Evolutionary conservation across 1,139 yeast species (phyloP).

Genomic region (Diutina ranongensis): DNA sequence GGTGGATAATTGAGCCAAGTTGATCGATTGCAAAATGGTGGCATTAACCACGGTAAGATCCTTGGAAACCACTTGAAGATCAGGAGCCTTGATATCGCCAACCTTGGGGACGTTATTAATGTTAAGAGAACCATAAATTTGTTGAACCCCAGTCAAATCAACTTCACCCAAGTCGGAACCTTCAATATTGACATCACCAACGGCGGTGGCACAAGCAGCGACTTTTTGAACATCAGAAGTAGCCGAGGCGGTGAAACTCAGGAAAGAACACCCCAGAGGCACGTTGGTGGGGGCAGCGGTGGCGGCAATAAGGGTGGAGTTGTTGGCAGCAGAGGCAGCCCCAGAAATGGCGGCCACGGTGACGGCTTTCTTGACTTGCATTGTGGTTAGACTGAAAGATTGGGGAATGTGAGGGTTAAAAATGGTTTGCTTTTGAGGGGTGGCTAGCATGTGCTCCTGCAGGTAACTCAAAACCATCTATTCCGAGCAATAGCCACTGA

Average conservation of each 20-base stretch:
- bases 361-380: constrained; percentile 4
- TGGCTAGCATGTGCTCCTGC: neutral
- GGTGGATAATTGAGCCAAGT: constrained; percentile 69
- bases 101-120: constrained; percentile 48
- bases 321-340: constrained; percentile 3
- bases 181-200: constrained; percentile 64
- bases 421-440: neutral
- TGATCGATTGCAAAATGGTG: constrained; percentile 55
- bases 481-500: neutral
- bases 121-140: constrained; percentile 63
- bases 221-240: constrained; percentile 69
- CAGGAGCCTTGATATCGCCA: constrained; percentile 61
- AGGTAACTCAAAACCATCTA: no score
- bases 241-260: constrained; percentile 53
- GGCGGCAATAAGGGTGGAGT: constrained; percentile 39
- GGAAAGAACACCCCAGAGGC: constrained; percentile 45
- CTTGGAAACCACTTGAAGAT: constrained; percentile 65
- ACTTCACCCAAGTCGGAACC: constrained; percentile 48
- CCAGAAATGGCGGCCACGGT: constrained; percentile 5
- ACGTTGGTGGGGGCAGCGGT: constrained; percentile 41
- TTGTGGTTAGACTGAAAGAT: neutral
- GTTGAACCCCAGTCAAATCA: constrained; percentile 46
- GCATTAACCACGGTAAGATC: constrained; percentile 49
- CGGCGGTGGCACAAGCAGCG: constrained; percentile 65
- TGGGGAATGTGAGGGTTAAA: neutral